These are phyloP conservation scores for Chaetomiaceae sp. DNA, from an alignment of 2,329 filamentous ascomycete genomes.

Conservation along the genomic window DNA sequence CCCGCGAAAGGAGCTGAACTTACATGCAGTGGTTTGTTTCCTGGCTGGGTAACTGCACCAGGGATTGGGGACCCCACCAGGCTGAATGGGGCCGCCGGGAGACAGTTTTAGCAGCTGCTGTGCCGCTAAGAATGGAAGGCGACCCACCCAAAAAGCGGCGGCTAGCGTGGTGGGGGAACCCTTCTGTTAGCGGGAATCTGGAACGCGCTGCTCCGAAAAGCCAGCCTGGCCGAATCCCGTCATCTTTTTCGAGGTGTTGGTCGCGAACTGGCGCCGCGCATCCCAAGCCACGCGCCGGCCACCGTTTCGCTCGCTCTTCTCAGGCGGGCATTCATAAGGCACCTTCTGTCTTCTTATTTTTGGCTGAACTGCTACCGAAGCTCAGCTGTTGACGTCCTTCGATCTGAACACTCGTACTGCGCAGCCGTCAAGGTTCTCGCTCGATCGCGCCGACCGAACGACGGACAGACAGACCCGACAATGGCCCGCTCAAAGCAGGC, in stretches of 20 bases:
- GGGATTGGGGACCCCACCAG: constrained; percentile 6
- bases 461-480: constrained; percentile 1
- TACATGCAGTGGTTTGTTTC: too few relatives aligned
- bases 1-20: too few relatives aligned
- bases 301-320: not conserved
- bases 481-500: constrained; percentile 71
- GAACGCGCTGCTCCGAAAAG: constrained; percentile 15
- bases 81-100: not conserved
- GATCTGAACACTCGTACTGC: not conserved
- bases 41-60: not conserved
- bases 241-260: not conserved
- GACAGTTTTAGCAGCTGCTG: constrained; percentile 6
- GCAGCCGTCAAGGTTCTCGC: constrained; percentile 5
- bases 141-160: not conserved
- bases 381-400: too few relatives aligned
- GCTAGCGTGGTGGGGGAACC: constrained; percentile 2
- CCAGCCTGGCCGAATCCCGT: constrained; percentile 19
- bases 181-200: constrained; percentile 1
- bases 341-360: not conserved
- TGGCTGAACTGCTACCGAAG: too few relatives aligned
- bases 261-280: too few relatives aligned
- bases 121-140: constrained; percentile 10
- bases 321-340: too few relatives aligned
- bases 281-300: not conserved
- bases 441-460: not conserved